Evolutionary conservation across 768 basidiomycete species (phyloP).

Genomic region (Hygrophorus pudorinus): DNA sequence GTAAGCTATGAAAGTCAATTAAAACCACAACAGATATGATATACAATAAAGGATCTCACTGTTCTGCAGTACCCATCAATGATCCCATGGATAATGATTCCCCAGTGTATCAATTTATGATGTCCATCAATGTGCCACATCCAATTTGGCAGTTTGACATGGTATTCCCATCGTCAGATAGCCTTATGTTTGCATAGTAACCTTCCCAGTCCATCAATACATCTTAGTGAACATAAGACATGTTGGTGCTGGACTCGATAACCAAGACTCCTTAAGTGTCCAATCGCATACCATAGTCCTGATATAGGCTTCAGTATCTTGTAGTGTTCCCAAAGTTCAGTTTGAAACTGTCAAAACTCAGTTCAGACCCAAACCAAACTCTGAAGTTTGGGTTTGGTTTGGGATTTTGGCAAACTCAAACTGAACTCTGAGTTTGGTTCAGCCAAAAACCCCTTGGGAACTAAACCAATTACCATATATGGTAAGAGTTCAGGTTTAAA

Average conservation of each 20-base stretch:
- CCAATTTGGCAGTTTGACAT: constrained; percentile 15
- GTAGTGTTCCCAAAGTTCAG: no score
- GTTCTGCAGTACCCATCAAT: constrained; percentile 15
- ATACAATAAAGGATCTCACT: constrained; percentile 8
- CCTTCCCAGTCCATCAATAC: constrained; percentile 19
- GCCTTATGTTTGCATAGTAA: constrained; percentile 9
- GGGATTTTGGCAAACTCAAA: no score
- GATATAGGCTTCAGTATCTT: constrained; percentile 11
- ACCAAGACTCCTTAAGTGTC: constrained; percentile 16
- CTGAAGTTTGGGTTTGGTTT: no score
- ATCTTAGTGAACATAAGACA: constrained; percentile 11
- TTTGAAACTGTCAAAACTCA: no score
- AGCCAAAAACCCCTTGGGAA: no score
- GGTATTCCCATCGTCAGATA: constrained; percentile 14
- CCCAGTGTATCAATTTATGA: constrained; percentile 23
- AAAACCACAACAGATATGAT: neutral
- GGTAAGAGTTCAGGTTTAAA: no score
- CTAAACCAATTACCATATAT: no score
- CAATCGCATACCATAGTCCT: constrained; percentile 19
- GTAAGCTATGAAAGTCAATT: constrained; percentile 15
- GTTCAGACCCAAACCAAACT: no score
- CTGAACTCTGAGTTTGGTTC: no score
- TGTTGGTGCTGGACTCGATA: constrained; percentile 16
- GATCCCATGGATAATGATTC: constrained; percentile 18
- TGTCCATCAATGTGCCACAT: constrained; percentile 27